A percentile compares a stretch with the other conserved stretches of the same genome.
Conservation (phyloP, 352 stramenopile species). For the Phytopythium kandeliae region DNA sequence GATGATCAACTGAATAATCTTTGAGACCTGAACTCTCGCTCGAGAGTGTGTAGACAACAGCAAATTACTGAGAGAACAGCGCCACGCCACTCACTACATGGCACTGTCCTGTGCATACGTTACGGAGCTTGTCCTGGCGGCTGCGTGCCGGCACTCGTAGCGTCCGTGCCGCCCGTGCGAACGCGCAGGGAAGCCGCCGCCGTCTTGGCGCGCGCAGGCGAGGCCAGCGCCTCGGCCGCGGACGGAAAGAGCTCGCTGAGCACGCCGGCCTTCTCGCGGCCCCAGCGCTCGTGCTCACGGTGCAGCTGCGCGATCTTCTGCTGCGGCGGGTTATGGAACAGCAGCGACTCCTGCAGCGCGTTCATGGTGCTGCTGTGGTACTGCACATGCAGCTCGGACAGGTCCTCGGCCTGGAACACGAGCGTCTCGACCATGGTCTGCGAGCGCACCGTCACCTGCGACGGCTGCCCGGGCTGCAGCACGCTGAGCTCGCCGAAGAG, state of each 20-base stretch:
- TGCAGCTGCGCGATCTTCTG: conserved; percentile 68
- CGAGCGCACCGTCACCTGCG: conserved; percentile 49
- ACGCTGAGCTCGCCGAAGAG: conserved; percentile 73
- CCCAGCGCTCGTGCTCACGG: conserved; percentile 41
- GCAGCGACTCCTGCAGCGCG: conserved; percentile 62
- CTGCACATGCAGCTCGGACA: conserved; percentile 54
- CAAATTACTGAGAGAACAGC: conserved; percentile 63
- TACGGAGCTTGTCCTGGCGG: too few species aligned
- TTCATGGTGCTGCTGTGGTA: conserved; percentile 75
- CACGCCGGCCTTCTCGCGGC: conserved; percentile 42
- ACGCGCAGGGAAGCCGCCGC: neutral
- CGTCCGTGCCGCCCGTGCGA: too few species aligned
- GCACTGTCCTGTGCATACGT: too few species aligned
- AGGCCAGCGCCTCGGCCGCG: neutral
- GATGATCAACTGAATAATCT: conserved; percentile 87
- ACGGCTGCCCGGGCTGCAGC: conserved; percentile 55
- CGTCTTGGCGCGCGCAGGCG: neutral
- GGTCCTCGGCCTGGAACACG: conserved; percentile 42
- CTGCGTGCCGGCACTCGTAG: too few species aligned
- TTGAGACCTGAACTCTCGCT: conserved; percentile 64
- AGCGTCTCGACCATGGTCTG: conserved; percentile 65
- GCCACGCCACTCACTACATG: neutral
- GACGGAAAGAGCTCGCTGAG: conserved; percentile 40
- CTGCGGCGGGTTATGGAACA: conserved; percentile 75
- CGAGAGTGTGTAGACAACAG: conserved; percentile 55